phyloP scores from a whole-genome alignment of 306 rosid genomes.

The Cucumis hystrix region DNA sequence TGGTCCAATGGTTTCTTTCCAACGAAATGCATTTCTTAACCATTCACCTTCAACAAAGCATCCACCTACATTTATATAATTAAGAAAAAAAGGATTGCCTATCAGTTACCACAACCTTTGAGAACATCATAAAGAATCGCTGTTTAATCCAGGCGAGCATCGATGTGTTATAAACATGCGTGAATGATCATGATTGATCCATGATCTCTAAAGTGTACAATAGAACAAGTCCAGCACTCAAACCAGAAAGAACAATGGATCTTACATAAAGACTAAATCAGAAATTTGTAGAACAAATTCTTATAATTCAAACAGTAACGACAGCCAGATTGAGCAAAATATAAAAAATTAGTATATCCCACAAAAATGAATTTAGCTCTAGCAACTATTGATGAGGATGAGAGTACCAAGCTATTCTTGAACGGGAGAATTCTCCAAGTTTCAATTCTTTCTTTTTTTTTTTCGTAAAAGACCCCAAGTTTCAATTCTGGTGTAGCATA shows the following conservation, averaged over 20 bases:
- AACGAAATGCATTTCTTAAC: constrained; percentile 95
- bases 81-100: not conserved
- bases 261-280: not conserved
- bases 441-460: too few species aligned
- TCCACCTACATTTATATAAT: constrained; percentile 41
- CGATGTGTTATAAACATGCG: not conserved
- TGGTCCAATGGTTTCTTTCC: constrained; percentile 77
- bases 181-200: not conserved
- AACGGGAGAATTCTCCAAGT: not conserved
- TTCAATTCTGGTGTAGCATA: too few species aligned
- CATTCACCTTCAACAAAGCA: constrained; percentile 93
- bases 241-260: not conserved
- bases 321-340: not conserved
- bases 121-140: not conserved
- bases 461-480: too few species aligned
- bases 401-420: not conserved
- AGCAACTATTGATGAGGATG: not conserved
- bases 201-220: not conserved
- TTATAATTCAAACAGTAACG: not conserved
- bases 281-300: not conserved
- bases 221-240: not conserved
- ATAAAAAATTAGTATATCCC: not conserved
- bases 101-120: not conserved
- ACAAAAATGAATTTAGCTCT: not conserved
- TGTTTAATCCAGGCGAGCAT: not conserved